Evolutionary conservation across 495 filamentous ascomycete genomes (phyloP).

Genomic region (Penicillium goetzii): DNA sequence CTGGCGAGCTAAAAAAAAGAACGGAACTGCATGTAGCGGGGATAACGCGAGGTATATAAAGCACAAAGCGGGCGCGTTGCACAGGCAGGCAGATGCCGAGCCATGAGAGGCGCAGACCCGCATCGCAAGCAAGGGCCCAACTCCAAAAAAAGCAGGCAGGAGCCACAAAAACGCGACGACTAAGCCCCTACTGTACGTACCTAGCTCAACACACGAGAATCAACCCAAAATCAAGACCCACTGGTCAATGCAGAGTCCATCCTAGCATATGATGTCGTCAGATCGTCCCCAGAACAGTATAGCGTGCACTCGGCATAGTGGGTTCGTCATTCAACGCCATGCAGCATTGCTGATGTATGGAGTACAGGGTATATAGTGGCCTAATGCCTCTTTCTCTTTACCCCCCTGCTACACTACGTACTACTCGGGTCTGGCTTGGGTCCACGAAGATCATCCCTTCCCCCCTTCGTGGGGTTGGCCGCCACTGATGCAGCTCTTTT

Average conservation of each 20-base stretch:
- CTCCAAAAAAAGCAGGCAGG: conserved; percentile 12
- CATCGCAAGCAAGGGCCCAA: conserved; percentile 30
- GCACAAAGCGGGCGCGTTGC: conserved; percentile 13
- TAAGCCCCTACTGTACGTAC: conserved; percentile 5
- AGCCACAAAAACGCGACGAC: conserved; percentile 10
- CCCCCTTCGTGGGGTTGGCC: conserved; percentile 6
- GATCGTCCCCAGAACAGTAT: conserved; percentile 12
- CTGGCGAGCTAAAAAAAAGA: background rate
- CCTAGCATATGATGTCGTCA: conserved; percentile 21
- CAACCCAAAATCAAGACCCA: conserved; percentile 1
- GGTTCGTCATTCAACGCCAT: conserved; percentile 17
- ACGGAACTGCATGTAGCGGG: conserved; percentile 1
- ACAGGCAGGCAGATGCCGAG: conserved; percentile 22
- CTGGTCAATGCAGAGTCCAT: conserved; percentile 14
- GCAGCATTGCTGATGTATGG: conserved; percentile 1
- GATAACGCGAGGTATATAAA: conserved; percentile 27
- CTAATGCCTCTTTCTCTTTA: conserved; percentile 12
- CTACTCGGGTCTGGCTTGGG: background rate
- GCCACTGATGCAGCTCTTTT: conserved; percentile 15
- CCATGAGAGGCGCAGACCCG: conserved; percentile 15
- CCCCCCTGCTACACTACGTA: background rate
- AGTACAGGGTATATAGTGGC: conserved; percentile 9
- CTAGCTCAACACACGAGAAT: background rate
- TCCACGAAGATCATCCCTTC: background rate
- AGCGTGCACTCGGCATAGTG: background rate